Conservation (phyloP, 2,329 filamentous ascomycete species). For the Calonectria montana region DNA sequence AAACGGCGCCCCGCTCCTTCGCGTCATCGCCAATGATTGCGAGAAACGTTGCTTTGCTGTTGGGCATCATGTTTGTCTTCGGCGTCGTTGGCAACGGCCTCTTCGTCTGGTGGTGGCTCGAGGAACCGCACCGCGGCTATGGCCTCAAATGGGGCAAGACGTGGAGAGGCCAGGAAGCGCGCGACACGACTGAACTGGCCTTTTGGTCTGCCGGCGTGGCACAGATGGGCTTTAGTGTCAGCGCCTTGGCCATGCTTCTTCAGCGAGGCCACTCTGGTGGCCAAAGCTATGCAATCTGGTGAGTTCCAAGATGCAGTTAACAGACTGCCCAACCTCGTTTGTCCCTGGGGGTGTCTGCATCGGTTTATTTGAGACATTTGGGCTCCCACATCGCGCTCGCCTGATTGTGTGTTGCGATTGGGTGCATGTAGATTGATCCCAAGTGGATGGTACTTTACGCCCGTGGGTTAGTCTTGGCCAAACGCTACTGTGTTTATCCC, state of each 20-base stretch:
- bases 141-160: slow-evolving; percentile 59
- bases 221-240: slow-evolving; percentile 55
- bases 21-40: slow-evolving; percentile 53
- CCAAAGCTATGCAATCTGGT: slow-evolving; percentile 61
- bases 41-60: slow-evolving; percentile 51
- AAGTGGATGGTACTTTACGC: slow-evolving; percentile 14
- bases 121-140: slow-evolving; percentile 52
- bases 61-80: slow-evolving; percentile 49
- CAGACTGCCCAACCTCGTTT: slow-evolving; percentile 18
- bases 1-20: slow-evolving; percentile 57
- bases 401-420: slow-evolving; percentile 11
- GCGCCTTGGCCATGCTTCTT: slow-evolving; percentile 56
- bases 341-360: slow-evolving; percentile 30
- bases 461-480: slow-evolving; percentile 20
- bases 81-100: slow-evolving; percentile 53
- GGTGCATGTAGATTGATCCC: slow-evolving; percentile 10
- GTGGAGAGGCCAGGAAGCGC: slow-evolving; percentile 52
- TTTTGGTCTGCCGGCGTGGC: slow-evolving; percentile 60
- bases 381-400: slow-evolving; percentile 1
- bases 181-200: slow-evolving; percentile 61
- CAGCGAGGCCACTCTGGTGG: slow-evolving; percentile 61
- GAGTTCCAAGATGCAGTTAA: slow-evolving; percentile 46
- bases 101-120: slow-evolving; percentile 61
- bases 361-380: neutral
- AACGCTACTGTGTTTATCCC: neutral